Evolutionary conservation across 768 basidiomycete genomes (phyloP), one percentile per base, ranked within the genome.

Genomic region (Suillus plorans): DNA sequence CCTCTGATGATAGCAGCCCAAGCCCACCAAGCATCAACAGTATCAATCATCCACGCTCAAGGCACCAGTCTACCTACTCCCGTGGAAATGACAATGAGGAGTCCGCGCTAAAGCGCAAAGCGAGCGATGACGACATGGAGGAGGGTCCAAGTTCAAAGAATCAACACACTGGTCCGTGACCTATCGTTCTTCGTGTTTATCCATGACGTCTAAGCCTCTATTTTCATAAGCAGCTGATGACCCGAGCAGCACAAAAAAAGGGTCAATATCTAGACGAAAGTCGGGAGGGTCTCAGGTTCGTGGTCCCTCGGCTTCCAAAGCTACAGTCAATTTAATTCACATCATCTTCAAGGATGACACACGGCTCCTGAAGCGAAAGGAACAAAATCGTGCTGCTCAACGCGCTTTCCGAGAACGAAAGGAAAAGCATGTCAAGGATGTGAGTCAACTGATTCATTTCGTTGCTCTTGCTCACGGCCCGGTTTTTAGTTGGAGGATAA

Each of bases 311-410:
- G 49, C 52, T 9, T 9, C 12, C 31, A 18, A 41, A 16, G 22
- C 50, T 44, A 8, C 28, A 53, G 37, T 34, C n/a, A 41, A 64
- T 68, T 37, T 52, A 57, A 62, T 12, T 41, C 42, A 36, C 64
- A 52, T 62, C 56, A 14, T 62, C 50, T 31, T 10, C 58, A 67
- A 92, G 78, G 93, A 95, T 68, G 92, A 94, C 71, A 77, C 82
- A 5, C 85, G 92, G 28, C 77, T 94, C 5, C 66, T 92, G 68
- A 96, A 97, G 73, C 89, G 97, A 67, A 99, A 99, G 79, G 93
- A 98, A 70, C 97, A 99, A 79, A 99, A 99, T 71, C 84, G 97
- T 63, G 95, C 95, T 4, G 97, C 97, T 8, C 97, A 99, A 77
- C 89, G 97, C 61, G 97, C 97, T 1, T 99, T 99, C 81, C 83